Conservation (phyloP, 805 yeast species). For the Saccharomycopsis sp. region DNA sequence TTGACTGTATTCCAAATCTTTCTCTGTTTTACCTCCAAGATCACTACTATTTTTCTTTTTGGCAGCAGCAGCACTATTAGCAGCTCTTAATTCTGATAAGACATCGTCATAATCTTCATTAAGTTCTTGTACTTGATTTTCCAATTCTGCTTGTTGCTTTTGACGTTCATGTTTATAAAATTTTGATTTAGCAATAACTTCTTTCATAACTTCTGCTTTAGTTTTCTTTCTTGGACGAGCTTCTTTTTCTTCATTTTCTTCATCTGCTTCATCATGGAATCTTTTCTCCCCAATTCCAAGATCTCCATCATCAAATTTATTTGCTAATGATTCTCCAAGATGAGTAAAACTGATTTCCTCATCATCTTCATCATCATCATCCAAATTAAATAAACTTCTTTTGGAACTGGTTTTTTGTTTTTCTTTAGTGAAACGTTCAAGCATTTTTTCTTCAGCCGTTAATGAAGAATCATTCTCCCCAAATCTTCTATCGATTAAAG, state of each 20-base stretch:
- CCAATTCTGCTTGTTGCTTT: conserved; percentile 45
- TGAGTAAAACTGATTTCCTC: conserved; percentile 54
- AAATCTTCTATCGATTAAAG: conserved; percentile 75
- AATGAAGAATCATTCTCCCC: conserved; percentile 71
- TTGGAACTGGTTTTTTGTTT: conserved; percentile 49
- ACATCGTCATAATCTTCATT: conserved; percentile 69
- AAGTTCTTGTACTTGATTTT: conserved; percentile 51
- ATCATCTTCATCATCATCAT: conserved; percentile 50
- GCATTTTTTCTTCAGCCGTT: conserved; percentile 88
- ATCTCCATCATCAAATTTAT: conserved; percentile 42
- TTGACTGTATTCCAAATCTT: conserved; percentile 43
- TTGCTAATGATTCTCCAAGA: conserved; percentile 57
- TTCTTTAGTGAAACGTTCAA: conserved; percentile 88
- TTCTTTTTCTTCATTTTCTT: conserved; percentile 30
- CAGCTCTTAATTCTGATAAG: conserved; percentile 39
- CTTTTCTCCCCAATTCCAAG: conserved; percentile 22
- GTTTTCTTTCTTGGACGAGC: conserved; percentile 54
- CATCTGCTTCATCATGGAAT: conserved; percentile 24
- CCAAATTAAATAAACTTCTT: conserved; percentile 59
- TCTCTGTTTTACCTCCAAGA: conserved; percentile 30
- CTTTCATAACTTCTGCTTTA: conserved; percentile 79
- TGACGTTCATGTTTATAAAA: conserved; percentile 70
- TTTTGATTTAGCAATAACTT: conserved; percentile 74
- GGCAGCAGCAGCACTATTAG: conserved; percentile 16
- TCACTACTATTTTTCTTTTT: conserved; percentile 21